Evolutionary conservation across 148 eudicot species (phyloP).

Genomic region (Arbutus unedo): DNA sequence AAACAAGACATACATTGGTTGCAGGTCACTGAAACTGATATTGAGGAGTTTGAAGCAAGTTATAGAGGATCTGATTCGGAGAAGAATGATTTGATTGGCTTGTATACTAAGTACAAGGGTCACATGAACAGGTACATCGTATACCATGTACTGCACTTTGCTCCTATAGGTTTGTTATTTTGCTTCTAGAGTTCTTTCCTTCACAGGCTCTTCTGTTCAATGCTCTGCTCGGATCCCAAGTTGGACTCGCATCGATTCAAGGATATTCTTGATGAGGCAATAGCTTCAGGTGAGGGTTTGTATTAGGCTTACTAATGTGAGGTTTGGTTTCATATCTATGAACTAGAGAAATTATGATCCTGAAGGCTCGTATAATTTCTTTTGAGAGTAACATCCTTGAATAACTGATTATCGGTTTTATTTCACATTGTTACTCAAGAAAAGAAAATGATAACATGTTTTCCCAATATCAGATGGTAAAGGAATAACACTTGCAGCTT

Average conservation of each 20-base stretch:
- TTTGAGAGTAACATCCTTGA: background rate
- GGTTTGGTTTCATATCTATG: background rate
- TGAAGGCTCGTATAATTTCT: background rate
- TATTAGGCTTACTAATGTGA: background rate
- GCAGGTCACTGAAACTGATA: constrained; percentile 89
- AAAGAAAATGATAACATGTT: background rate
- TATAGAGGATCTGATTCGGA: constrained; percentile 96
- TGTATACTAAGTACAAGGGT: constrained; percentile 77
- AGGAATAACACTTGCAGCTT: background rate
- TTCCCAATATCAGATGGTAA: background rate
- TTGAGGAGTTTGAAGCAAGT: constrained; percentile 96
- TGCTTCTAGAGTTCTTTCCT: constrained; percentile 5
- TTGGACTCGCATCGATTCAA: constrained; percentile 94
- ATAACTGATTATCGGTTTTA: too few relatives aligned
- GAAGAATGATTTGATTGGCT: constrained; percentile 74
- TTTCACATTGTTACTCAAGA: background rate
- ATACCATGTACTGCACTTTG: background rate
- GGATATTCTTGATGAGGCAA: constrained; percentile 89
- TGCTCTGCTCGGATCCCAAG: constrained; percentile 88
- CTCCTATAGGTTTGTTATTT: background rate
- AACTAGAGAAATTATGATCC: background rate
- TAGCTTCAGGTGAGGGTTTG: constrained; percentile 59
- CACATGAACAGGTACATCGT: constrained; percentile 73
- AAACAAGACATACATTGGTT: too few relatives aligned
- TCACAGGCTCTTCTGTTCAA: constrained; percentile 84